phyloP scores from a whole-genome alignment of 345 rosid genomes.

The Psidium friedrichsthalianum region DNA sequence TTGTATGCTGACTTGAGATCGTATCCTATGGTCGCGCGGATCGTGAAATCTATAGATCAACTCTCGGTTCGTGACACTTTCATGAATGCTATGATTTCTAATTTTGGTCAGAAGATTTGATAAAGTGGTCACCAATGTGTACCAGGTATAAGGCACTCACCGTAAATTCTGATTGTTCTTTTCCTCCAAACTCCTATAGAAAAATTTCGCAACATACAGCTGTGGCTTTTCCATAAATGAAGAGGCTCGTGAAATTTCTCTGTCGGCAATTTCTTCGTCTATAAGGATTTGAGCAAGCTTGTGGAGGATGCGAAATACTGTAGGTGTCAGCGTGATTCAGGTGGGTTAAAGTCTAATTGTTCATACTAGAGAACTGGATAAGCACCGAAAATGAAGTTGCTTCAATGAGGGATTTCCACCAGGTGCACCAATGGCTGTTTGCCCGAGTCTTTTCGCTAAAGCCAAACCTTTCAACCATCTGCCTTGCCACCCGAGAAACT shows the following conservation, averaged over 20 bases:
- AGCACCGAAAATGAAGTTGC: not conserved
- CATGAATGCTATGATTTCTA: not conserved
- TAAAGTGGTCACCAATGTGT: not conserved
- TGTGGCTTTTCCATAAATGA: constrained; percentile 84
- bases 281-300: constrained; percentile 75
- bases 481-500: constrained; percentile 98
- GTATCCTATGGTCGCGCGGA: no score
- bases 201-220: constrained; percentile 39
- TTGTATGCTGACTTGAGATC: no score
- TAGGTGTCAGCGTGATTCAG: not conserved
- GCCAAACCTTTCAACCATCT: constrained; percentile 96
- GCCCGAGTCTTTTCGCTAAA: constrained; percentile 98
- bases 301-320: constrained; percentile 35
- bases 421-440: constrained; percentile 80
- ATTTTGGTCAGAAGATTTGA: not conserved
- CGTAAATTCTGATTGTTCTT: not conserved
- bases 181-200: not conserved
- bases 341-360: not conserved
- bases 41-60: no score
- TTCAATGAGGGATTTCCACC: constrained; percentile 67
- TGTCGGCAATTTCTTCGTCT: constrained; percentile 85
- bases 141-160: not conserved
- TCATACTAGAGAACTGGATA: not conserved
- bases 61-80: no score
- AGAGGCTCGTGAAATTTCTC: constrained; percentile 91